These are phyloP conservation scores for Venturia effusa DNA, from an alignment of 2,329 filamentous ascomycete genomes.

Conservation along the genomic window DNA sequence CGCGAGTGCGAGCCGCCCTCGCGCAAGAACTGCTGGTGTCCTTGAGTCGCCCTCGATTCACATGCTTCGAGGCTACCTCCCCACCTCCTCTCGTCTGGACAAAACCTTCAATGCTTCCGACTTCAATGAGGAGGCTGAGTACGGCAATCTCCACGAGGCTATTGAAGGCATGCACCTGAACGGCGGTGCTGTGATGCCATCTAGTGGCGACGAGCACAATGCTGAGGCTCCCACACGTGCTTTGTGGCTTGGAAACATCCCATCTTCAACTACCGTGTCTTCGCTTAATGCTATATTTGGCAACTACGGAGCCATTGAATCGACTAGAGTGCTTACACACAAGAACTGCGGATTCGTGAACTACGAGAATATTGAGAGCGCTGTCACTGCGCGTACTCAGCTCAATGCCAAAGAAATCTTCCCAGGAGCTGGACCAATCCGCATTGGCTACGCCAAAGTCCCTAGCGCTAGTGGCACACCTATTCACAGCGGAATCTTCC, in stretches of 20 bases:
- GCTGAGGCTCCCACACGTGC: conserved; percentile 86
- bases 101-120: conserved; percentile 67
- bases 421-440: conserved; percentile 84
- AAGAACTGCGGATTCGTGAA: conserved; percentile 99
- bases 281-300: conserved; percentile 93
- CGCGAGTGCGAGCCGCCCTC: conserved; percentile 68
- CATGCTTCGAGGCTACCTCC: conserved; percentile 59
- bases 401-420: conserved; percentile 98
- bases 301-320: conserved; percentile 81
- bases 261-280: conserved; percentile 90
- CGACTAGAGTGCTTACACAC: conserved; percentile 86
- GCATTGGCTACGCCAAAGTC: conserved; percentile 96
- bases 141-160: conserved; percentile 68
- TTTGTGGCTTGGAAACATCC: conserved; percentile 94
- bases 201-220: conserved; percentile 59
- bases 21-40: conserved; percentile 84
- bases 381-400: conserved; percentile 73
- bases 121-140: conserved; percentile 64
- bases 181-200: conserved; percentile 40
- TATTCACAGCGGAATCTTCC: conserved; percentile 75
- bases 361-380: conserved; percentile 84
- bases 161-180: conserved; percentile 69
- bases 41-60: conserved; percentile 64
- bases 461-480: conserved; percentile 82
- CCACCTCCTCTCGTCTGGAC: conserved; percentile 65